Percentiles rank a stretch among this genome's conserved stretches.
Evolutionary conservation across 768 basidiomycete species (phyloP).

Genomic region (Suillus paluster): DNA sequence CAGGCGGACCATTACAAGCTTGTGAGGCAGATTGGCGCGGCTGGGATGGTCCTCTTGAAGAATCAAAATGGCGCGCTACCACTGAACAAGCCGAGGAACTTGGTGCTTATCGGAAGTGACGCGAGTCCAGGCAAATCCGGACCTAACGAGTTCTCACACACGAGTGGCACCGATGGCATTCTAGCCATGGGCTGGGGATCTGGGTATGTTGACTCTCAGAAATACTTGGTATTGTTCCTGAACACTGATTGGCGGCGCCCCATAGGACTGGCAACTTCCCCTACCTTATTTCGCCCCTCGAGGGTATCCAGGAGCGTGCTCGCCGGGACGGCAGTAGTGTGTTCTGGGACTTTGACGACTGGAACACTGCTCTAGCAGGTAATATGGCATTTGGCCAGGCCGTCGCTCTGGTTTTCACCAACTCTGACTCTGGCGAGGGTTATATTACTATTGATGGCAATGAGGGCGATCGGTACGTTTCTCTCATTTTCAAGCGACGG

Average conservation of each 20-base stretch:
- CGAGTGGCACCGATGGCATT: conserved; percentile 62
- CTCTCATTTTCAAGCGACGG: neutral
- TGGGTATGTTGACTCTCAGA: conserved; percentile 43
- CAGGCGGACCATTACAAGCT: conserved; percentile 69
- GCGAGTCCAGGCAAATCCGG: conserved; percentile 63
- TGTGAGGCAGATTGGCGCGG: conserved; percentile 76
- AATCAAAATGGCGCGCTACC: conserved; percentile 63
- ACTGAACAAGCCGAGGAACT: conserved; percentile 53
- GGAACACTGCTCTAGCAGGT: conserved; percentile 54
- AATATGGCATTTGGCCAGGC: conserved; percentile 51
- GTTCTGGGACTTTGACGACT: conserved; percentile 69
- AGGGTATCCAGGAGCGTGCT: conserved; percentile 73
- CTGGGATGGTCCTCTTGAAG: conserved; percentile 78
- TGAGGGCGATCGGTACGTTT: conserved; percentile 64
- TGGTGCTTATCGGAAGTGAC: conserved; percentile 60
- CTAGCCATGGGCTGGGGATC: conserved; percentile 90
- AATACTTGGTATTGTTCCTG: neutral
- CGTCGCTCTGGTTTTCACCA: conserved; percentile 75
- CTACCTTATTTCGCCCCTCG: conserved; percentile 75
- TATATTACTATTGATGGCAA: conserved; percentile 84
- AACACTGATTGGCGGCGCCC: neutral
- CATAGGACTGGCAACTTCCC: conserved; percentile 67
- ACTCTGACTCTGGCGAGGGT: conserved; percentile 77
- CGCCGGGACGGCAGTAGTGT: conserved; percentile 60
- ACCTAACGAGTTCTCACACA: conserved; percentile 67